A percentile compares a stretch with the other conserved stretches of the same genome.
These are phyloP conservation scores for Huntiella savannae DNA, from an alignment of 2,329 filamentous ascomycete genomes.

Conservation along the genomic window DNA sequence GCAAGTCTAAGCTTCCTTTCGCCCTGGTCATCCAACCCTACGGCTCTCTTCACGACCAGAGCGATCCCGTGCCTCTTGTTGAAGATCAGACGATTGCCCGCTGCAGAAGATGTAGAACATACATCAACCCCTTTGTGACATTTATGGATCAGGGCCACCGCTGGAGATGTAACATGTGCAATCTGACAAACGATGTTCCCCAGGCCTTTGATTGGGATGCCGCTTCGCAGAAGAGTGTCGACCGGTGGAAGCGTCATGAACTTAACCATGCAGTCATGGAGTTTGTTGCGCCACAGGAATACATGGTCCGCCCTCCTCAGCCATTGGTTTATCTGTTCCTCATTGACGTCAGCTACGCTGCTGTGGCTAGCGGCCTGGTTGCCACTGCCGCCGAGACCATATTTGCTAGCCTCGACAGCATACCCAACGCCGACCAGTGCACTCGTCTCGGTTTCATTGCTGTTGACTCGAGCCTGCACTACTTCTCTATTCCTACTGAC, in stretches of 20 bases:
- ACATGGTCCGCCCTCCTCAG: constrained; percentile 95
- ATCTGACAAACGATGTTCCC: constrained; percentile 95
- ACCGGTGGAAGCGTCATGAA: constrained; percentile 81
- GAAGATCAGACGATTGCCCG: constrained; percentile 95
- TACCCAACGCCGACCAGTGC: constrained; percentile 91
- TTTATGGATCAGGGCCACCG: constrained; percentile 94
- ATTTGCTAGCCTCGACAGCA: constrained; percentile 81
- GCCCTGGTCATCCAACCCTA: constrained; percentile 94
- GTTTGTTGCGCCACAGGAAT: constrained; percentile 94
- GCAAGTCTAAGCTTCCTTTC: constrained; percentile 92
- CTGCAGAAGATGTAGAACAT: constrained; percentile 85
- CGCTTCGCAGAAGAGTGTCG: constrained; percentile 71
- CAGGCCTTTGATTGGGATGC: constrained; percentile 98
- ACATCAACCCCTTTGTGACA: constrained; percentile 93
- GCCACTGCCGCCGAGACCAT: constrained; percentile 88
- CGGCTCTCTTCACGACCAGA: constrained; percentile 74
- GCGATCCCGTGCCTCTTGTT: constrained; percentile 78
- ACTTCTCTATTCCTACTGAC: constrained; percentile 87
- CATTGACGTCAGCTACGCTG: constrained; percentile 81
- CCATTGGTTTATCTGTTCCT: constrained; percentile 90
- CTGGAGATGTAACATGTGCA: constrained; percentile 99
- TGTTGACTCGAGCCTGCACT: constrained; percentile 85
- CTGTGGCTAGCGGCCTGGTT: constrained; percentile 75
- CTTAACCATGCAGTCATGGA: constrained; percentile 94
- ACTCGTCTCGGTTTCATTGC: constrained; percentile 89